phyloP scores from a whole-genome alignment of 495 filamentous ascomycete species.

The Penicillium paradoxum region DNA sequence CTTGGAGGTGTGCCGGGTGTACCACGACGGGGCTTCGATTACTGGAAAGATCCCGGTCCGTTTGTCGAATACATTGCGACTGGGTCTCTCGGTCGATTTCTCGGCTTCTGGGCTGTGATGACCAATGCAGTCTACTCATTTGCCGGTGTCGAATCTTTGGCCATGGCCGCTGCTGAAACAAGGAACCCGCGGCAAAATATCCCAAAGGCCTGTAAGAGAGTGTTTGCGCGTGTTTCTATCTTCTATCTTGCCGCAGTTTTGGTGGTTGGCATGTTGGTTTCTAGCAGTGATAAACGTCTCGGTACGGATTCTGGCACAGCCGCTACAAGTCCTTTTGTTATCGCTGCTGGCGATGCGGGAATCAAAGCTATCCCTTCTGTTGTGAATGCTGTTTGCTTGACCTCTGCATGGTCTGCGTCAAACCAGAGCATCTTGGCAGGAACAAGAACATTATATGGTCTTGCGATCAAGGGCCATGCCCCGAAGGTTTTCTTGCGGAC shows the following conservation, averaged over 20 bases:
- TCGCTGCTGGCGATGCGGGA: constrained; percentile 39
- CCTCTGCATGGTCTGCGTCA: constrained; percentile 46
- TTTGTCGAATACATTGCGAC: constrained; percentile 45
- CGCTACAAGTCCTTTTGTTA: constrained; percentile 50
- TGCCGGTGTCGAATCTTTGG: constrained; percentile 50
- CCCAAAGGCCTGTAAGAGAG: constrained; percentile 42
- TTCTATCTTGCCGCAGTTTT: constrained; percentile 44
- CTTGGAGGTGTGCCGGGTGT: constrained; percentile 35
- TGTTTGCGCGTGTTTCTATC: constrained; percentile 39
- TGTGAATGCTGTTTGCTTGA: constrained; percentile 47
- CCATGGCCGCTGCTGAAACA: constrained; percentile 49
- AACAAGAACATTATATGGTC: constrained; percentile 43
- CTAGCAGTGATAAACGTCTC: constrained; percentile 47
- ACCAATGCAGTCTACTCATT: constrained; percentile 57
- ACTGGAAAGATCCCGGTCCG: constrained; percentile 50
- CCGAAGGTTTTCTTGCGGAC: constrained; percentile 49
- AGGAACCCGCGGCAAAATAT: constrained; percentile 40
- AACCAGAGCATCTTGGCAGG: constrained; percentile 46
- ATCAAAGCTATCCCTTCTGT: constrained; percentile 47
- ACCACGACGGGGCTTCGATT: constrained; percentile 38
- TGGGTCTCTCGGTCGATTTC: constrained; percentile 40
- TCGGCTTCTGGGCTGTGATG: constrained; percentile 58
- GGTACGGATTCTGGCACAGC: constrained; percentile 32
- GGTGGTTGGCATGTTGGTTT: constrained; percentile 45
- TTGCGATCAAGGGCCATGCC: constrained; percentile 42